phyloP scores from a whole-genome alignment of 2,329 filamentous ascomycete genomes.

The Zasmidium cellare region DNA sequence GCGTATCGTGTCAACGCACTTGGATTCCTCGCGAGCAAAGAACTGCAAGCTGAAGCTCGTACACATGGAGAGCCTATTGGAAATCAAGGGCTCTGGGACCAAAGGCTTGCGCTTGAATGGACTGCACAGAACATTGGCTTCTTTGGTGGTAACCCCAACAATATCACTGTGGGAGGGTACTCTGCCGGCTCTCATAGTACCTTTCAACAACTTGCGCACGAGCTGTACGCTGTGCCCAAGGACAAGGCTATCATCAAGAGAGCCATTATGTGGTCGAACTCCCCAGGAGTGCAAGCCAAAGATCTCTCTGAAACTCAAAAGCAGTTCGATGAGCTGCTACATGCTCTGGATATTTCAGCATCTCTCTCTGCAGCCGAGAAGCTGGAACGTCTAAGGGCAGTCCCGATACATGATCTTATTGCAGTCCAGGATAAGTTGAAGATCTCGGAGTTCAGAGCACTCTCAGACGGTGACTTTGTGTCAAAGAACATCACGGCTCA shows the following conservation, averaged over 20 bases:
- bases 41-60: constrained; percentile 47
- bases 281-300: constrained; percentile 57
- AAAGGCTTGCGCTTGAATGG: constrained; percentile 57
- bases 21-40: constrained; percentile 55
- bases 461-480: constrained; percentile 53
- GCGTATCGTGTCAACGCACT: constrained; percentile 59
- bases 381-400: constrained; percentile 45
- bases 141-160: constrained; percentile 51
- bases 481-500: constrained; percentile 43
- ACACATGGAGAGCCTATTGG: constrained; percentile 41
- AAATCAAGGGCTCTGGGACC: constrained; percentile 60
- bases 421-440: constrained; percentile 44
- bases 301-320: constrained; percentile 46
- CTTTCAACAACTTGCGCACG: constrained; percentile 59
- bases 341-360: constrained; percentile 45
- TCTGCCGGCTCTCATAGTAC: constrained; percentile 58
- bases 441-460: constrained; percentile 56
- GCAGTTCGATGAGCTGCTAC: constrained; percentile 55
- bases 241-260: constrained; percentile 51
- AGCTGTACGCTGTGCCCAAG: constrained; percentile 50
- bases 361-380: constrained; percentile 44
- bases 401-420: constrained; percentile 43
- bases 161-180: constrained; percentile 57
- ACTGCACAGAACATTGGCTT: constrained; percentile 50
- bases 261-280: constrained; percentile 56